These are phyloP conservation scores for Botrytis squamosa DNA, from an alignment of 2,329 filamentous ascomycete genomes.

Conservation along the genomic window DNA sequence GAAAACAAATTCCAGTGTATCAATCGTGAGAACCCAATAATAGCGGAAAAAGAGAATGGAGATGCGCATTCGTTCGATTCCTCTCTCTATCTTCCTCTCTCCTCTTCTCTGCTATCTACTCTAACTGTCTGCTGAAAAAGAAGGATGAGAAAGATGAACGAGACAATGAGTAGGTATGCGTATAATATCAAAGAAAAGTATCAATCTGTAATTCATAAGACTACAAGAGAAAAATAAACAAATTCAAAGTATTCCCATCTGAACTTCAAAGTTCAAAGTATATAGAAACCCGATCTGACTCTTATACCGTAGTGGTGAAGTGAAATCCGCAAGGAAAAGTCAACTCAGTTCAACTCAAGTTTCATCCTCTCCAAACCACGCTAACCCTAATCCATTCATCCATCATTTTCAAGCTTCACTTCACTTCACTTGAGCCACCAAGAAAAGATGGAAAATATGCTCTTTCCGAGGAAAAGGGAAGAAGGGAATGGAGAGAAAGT, in stretches of 20 bases:
- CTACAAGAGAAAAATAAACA: too few relatives aligned
- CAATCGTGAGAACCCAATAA: background rate
- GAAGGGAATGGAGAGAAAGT: background rate
- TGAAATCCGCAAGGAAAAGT: background rate
- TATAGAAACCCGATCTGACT: background rate
- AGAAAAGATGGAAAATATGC: background rate
- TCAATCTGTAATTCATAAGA: background rate
- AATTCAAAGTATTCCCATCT: background rate
- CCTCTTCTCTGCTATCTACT: background rate
- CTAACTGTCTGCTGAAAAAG: accelerated
- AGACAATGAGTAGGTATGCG: background rate
- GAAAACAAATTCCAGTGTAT: background rate
- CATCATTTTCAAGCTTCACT: background rate
- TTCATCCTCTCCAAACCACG: background rate
- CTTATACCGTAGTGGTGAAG: background rate
- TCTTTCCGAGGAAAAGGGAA: background rate
- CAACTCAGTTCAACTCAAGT: background rate
- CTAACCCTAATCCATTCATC: background rate
- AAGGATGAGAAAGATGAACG: background rate
- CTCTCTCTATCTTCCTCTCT: background rate
- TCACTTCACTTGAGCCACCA: background rate
- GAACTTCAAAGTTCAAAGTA: background rate
- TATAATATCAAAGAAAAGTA: background rate
- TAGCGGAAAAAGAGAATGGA: background rate
- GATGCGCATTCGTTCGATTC: background rate